Evolutionary conservation across 1,284 basidiomycete genomes (phyloP), one percentile per base, ranked within the genome.

Genomic region (Hypsizygus ulmarius): DNA sequence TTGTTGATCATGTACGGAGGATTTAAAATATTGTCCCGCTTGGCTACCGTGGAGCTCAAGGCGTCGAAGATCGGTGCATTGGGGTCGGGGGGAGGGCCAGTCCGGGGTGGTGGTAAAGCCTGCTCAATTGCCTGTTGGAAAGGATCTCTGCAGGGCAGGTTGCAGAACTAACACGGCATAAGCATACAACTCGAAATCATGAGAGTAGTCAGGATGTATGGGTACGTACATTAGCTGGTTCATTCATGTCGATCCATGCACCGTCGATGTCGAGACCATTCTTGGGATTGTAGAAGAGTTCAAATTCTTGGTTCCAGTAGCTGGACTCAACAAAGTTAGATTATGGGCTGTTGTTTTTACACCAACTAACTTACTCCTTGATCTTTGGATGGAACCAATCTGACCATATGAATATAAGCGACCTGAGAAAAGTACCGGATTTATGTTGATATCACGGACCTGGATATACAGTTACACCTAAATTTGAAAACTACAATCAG

Each of bases 211-310:
- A 25, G 21, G 1, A 18, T 39, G 15, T 25, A 35, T 4, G 12
- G 32, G 15, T 27, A 54, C 72, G 15, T 55, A 82, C 80, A 53
- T 75, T 84, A 3, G 82, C 63, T 9, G 84, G 82, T 51, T 86
- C 84, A 59, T 86, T 86, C 82, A 86, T 86, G 56, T 85, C 83
- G 34, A 85, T 84, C 84, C 83, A 86, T 10, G 72, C 74, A 10
- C 82, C 84, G 55, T 85, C 84, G 28, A 85, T 82, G 52, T 86
- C 80, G 14, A 84, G 53, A 3, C 83, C 84, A 0, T 66, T 74
- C 5, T 69, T 55, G 0, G 77, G 70, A 56, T 70, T 70, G 60
- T 83, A 87, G 68, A 88, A 87, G 6, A 68, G 50, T 16, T 66
- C 56, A 53, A 86, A 86, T 59, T 87, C 83, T 39, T 70, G 73